Evolutionary conservation across 2,329 filamentous ascomycete species (phyloP).

Genomic region (Colletotrichum filicis): DNA sequence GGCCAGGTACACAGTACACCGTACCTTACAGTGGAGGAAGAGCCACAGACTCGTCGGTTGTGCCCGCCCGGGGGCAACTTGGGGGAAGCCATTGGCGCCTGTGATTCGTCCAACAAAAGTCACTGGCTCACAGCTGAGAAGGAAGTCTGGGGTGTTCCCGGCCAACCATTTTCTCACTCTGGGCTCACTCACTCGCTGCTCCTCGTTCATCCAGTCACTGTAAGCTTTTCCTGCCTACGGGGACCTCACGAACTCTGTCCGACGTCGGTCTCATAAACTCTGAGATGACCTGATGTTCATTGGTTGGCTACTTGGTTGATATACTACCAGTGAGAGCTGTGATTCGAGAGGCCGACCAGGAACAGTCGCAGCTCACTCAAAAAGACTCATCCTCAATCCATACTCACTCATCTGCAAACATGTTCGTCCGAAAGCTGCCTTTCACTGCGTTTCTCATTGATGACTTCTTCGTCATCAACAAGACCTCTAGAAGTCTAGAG

Average conservation of each 20-base stretch:
- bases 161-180: neutral
- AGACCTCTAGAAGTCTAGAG: too few relatives aligned
- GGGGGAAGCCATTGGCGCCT: neutral
- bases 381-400: neutral
- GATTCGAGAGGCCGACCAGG: too few relatives aligned
- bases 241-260: neutral
- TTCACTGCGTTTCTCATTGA: too few relatives aligned
- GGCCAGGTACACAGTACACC: neutral
- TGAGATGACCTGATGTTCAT: neutral
- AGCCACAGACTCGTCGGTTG: constrained; percentile 3
- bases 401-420: neutral
- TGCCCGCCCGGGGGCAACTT: neutral
- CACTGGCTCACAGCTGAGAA: neutral
- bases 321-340: neutral
- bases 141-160: neutral
- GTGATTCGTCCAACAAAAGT: neutral
- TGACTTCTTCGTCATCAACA: too few relatives aligned
- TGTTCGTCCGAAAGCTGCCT: too few relatives aligned
- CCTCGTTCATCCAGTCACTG: neutral
- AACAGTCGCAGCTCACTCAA: neutral
- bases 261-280: neutral
- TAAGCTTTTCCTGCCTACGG: neutral
- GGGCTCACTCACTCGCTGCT: neutral
- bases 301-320: neutral
- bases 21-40: too few relatives aligned